Base-by-base conservation (phyloP, 2,329 filamentous ascomycete species). In the Sporothrix dimorphospora region DNA sequence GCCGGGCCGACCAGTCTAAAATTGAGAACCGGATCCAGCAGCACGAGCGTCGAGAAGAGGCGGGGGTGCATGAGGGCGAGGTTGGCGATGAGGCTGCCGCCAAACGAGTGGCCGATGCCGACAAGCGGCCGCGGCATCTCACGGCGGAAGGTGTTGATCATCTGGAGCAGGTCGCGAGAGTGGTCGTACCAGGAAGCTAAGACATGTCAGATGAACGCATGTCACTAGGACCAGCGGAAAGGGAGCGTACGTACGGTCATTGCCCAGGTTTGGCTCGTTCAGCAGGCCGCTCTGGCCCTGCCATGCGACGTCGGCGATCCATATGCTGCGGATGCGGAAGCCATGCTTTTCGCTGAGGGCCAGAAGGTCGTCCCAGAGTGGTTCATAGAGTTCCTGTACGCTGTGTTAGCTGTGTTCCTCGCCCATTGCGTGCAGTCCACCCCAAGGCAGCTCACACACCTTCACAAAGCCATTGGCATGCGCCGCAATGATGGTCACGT, bases 381-480 rank as follows among this genome's bases (percentile, higher is more conserved):
- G 92, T 78, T 98, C 94, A 79, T 98, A 98, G 1, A 98, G 82
- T 84, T 98, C 95, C 92, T 57, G 38, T 4, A 11, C 21, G 47
- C 55, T 3, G 55, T 45, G 59, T 65, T 27, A 65, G 59, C 38
- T 7, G 21, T 19, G 21, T 12, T 63, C 19, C 2, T n/a, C 12
- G 42, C 42, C 42, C 14, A 19, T 1, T 3, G 12, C 2, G 42
- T 5, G 14, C 16, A 16, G 47, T 9, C 5, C 6, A 2, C 7
- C 16, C 27, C 55, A n/a, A 5, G 16, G 11, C 16, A 16, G 5
- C 2, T 12, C 12, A 30, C 61, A 1, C 80, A 92, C 92, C 86
- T 98, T 98, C 12, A 93, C 92, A 76, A 98, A 97, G 12, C 91
- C 95, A 83, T 98, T 98, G 67, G 94, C 95, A 82, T 98, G 94